A percentile compares a stretch with the other conserved stretches of the same genome.
Evolutionary conservation across 768 basidiomycete genomes (phyloP).

Genomic region (Mycena olivaceomarginata): DNA sequence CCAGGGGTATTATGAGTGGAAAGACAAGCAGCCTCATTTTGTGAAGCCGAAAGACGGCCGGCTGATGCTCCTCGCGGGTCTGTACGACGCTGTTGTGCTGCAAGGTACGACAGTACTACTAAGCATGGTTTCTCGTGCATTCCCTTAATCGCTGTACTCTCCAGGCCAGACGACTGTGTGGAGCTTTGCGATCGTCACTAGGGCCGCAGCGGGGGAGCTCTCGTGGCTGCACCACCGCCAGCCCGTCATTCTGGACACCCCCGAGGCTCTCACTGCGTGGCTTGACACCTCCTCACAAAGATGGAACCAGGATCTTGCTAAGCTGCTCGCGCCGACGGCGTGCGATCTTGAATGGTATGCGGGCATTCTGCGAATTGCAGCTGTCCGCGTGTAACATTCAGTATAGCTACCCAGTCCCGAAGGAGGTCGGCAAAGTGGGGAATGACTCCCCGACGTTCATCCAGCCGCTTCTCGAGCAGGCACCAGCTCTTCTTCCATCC

Average conservation of each 20-base stretch:
- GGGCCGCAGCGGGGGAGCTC: constrained; percentile 79
- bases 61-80: constrained; percentile 90
- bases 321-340: constrained; percentile 71
- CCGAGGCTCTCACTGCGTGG: constrained; percentile 82
- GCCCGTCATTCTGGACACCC: constrained; percentile 84
- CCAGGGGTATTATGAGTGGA: constrained; percentile 96
- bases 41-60: constrained; percentile 78
- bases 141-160: not conserved
- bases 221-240: constrained; percentile 94
- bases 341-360: constrained; percentile 80
- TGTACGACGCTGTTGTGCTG: constrained; percentile 84
- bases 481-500: not conserved
- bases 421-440: constrained; percentile 94
- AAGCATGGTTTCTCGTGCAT: not conserved
- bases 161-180: constrained; percentile 76
- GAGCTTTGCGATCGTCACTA: constrained; percentile 95
- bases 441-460: constrained; percentile 89
- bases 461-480: constrained; percentile 82
- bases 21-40: constrained; percentile 88
- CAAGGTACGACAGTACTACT: constrained; percentile 65
- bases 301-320: constrained; percentile 79
- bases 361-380: constrained; percentile 45
- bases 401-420: constrained; percentile 88
- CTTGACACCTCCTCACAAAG: constrained; percentile 82
- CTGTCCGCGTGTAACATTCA: not conserved